phyloP scores from a whole-genome alignment of 1,284 basidiomycete species.

The Apiotrichum brassicae region DNA sequence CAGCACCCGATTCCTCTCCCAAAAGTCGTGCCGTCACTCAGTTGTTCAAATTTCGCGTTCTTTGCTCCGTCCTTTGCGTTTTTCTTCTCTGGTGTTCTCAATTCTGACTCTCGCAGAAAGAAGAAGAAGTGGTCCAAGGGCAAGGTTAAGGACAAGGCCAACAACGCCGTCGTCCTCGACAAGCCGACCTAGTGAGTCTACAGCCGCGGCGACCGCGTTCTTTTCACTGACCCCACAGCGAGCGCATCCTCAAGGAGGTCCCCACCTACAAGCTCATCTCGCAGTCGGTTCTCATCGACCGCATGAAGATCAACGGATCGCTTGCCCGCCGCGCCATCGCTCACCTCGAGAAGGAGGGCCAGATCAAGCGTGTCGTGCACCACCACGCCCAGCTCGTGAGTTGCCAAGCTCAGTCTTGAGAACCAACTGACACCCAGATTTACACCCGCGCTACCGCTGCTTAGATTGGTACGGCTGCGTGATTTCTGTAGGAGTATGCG shows the following conservation, averaged over 20 bases:
- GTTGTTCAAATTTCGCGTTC: too few relatives aligned
- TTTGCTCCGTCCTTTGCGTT: too few relatives aligned
- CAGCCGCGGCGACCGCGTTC: neutral
- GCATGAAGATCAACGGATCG: constrained; percentile 79
- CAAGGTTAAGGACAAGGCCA: constrained; percentile 99
- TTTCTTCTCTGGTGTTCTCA: too few relatives aligned
- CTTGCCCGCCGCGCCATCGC: constrained; percentile 89
- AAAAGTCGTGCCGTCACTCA: too few relatives aligned
- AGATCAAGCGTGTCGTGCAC: constrained; percentile 95
- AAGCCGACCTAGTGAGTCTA: constrained; percentile 54
- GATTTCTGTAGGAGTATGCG: neutral
- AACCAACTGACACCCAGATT: constrained; percentile 67
- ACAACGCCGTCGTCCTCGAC: constrained; percentile 80
- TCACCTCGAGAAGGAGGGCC: constrained; percentile 89
- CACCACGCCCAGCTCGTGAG: constrained; percentile 73
- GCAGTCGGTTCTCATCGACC: constrained; percentile 95
- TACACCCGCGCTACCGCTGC: constrained; percentile 51
- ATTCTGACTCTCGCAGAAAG: constrained; percentile 53
- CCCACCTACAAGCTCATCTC: constrained; percentile 99
- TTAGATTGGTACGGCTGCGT: neutral
- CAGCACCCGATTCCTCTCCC: too few relatives aligned
- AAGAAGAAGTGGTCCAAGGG: constrained; percentile 99
- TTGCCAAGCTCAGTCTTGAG: constrained; percentile 89
- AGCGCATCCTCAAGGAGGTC: constrained; percentile 98
- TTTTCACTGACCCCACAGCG: constrained; percentile 53